A percentile compares a stretch with the other conserved stretches of the same genome.
Evolutionary conservation across 108 stramenopile genomes (phyloP).

Genomic region (Mediolabrus comicus): DNA sequence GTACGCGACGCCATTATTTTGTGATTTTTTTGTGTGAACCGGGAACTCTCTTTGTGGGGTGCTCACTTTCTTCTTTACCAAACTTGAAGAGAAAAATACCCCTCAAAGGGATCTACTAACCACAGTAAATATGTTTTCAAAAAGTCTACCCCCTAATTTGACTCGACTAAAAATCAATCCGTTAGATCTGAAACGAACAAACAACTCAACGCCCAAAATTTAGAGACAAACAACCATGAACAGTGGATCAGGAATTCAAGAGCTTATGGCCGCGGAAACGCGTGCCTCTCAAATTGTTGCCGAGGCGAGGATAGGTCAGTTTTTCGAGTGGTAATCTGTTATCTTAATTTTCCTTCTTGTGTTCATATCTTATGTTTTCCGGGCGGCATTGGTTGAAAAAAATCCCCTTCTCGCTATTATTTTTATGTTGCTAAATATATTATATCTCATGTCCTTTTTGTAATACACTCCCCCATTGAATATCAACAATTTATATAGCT

Average conservation of each 20-base stretch:
- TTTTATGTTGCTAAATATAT: too few species aligned
- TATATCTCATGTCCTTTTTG: not conserved
- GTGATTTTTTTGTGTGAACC: too few species aligned
- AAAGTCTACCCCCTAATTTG: too few species aligned
- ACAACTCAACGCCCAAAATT: not conserved
- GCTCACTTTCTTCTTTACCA: too few species aligned
- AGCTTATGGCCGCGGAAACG: conserved; percentile 93
- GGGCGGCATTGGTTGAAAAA: not conserved
- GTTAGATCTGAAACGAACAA: not conserved
- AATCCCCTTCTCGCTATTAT: not conserved
- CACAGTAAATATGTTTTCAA: too few species aligned
- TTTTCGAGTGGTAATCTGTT: not conserved
- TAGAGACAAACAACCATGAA: conserved; percentile 54
- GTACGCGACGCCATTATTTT: too few species aligned
- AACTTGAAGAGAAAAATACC: too few species aligned
- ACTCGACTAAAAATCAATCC: too few species aligned
- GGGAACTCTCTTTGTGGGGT: too few species aligned
- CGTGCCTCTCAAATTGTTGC: conserved; percentile 94
- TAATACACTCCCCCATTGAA: not conserved
- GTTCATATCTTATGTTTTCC: not conserved
- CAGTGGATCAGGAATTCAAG: conserved; percentile 90
- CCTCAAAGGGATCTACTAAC: too few species aligned
- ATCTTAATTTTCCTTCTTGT: too few species aligned
- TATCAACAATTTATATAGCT: conserved; percentile 40
- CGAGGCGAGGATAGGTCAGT: conserved; percentile 92